Base-by-base conservation (phyloP, 805 yeast species). In the Clavispora fructus region DNA sequence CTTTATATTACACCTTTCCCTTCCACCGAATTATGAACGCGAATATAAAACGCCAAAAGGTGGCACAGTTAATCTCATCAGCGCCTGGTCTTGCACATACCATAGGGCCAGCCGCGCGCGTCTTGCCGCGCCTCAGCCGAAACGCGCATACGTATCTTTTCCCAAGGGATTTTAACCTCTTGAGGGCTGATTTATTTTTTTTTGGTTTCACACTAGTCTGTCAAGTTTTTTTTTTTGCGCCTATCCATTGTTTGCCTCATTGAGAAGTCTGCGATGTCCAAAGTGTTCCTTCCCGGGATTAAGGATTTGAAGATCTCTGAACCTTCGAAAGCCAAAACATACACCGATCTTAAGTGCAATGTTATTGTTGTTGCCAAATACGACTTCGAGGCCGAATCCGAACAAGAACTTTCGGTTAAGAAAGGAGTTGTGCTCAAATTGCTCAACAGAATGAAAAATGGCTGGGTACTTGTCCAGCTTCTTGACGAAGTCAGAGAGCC, bases 401-500 rank as follows among this genome's bases (percentile, higher is more conserved):
- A 55, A 5, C 63, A 66, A 39, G 85, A 80, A 53, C 59, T 80
- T 7, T 53, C 73, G 1, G 66, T 78, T 1, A 59, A 62, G 2
- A 71, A 71, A 35, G 83, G 83, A 11, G 84, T 78, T 48, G 71
- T 78, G 14, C 60, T 80, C 26, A 79, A 77, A 54, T 59, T 80
- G 17, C 49, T 79, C 6, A 74, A 74, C 43, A 60, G 74, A 35
- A 69, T 66, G 37, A 74, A 74, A 1, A 72, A 74, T 53, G 85
- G 83, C 1, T 78, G 83, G 82, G 59, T 79, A 2, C 58, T 78
- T 38, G 85, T 78, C 8, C 78, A 79, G 57, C 74, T 78, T n/a
- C 69, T 80, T 30, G 78, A 76, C 37, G 66, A 71, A 47, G 47
- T 77, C 28, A 59, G 66, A 5, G 60, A 57, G 4, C 73, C 77